phyloP scores from a whole-genome alignment of 129 eudicot genomes.

The Saposhnikovia divaricata region DNA sequence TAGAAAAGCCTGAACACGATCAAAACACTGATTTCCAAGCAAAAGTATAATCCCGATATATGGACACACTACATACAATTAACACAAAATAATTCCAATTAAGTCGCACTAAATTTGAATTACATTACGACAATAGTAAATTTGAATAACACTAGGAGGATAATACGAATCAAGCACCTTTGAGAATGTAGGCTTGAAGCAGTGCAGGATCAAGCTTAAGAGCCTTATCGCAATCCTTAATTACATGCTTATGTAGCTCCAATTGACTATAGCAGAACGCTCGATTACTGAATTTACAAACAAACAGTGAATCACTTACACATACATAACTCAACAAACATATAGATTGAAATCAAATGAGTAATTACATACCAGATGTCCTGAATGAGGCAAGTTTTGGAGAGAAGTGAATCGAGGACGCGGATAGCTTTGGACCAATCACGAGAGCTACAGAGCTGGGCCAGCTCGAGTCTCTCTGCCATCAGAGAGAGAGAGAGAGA shows the following conservation, averaged over 20 bases:
- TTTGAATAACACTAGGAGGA: neutral
- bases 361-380: conserved; percentile 60
- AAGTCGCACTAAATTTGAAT: too few species aligned
- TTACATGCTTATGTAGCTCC: conserved; percentile 95
- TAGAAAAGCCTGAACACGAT: neutral
- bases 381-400: conserved; percentile 66
- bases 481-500: conserved; percentile 22
- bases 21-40: neutral
- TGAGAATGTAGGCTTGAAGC: conserved; percentile 82
- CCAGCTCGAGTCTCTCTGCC: conserved; percentile 66
- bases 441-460: conserved; percentile 74
- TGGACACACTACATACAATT: neutral
- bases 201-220: conserved; percentile 74
- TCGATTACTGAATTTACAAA: conserved; percentile 62
- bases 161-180: conserved; percentile 39
- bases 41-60: neutral
- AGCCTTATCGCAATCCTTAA: conserved; percentile 94
- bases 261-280: conserved; percentile 98
- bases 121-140: neutral
- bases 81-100: neutral
- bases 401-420: conserved; percentile 74
- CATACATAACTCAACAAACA: neutral
- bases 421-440: conserved; percentile 99
- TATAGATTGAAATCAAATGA: neutral
- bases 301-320: conserved; percentile 10